A percentile compares a stretch with the other conserved stretches of the same genome.
phyloP scores from a whole-genome alignment of 139 green algal species.

The Chlamydomonas eustigma region DNA sequence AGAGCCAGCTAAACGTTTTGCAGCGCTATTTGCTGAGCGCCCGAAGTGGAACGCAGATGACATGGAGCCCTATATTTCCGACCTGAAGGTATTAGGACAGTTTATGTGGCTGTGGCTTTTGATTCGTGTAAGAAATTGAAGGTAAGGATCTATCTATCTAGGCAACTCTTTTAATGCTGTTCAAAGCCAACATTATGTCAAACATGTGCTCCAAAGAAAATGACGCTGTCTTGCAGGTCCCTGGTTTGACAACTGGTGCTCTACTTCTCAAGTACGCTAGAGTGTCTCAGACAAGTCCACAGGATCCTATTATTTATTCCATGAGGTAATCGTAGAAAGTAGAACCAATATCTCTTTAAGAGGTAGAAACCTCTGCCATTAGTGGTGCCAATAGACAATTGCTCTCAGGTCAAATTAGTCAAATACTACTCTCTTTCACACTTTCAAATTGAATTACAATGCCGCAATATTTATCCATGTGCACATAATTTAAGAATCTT shows the following conservation, averaged over 20 bases:
- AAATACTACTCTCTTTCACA: too few species aligned
- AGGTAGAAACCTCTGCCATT: too few species aligned
- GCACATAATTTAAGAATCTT: too few species aligned
- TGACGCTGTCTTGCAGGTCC: neutral
- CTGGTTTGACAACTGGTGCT: neutral
- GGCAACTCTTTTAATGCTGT: too few species aligned
- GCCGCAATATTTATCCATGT: too few species aligned
- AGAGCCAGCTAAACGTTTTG: slow-evolving; percentile 50
- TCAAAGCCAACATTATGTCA: too few species aligned
- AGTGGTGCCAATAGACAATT: too few species aligned
- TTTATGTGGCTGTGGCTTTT: neutral
- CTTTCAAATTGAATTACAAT: too few species aligned
- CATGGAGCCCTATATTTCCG: slow-evolving; percentile 55
- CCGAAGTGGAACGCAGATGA: slow-evolving; percentile 45
- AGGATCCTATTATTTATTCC: neutral
- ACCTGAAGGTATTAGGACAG: slow-evolving; percentile 45
- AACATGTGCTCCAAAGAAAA: too few species aligned
- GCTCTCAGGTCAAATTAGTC: too few species aligned
- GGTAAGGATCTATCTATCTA: neutral
- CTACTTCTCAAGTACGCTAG: slow-evolving; percentile 11
- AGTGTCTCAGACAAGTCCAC: neutral
- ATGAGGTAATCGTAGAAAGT: neutral
- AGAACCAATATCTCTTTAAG: too few species aligned
- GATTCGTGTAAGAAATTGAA: neutral
- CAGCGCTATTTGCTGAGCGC: slow-evolving; percentile 47